Evolutionary conservation across 1,284 basidiomycete genomes (phyloP), one percentile per base, ranked within the genome.

Genomic region (Boletellus deceptivus): DNA sequence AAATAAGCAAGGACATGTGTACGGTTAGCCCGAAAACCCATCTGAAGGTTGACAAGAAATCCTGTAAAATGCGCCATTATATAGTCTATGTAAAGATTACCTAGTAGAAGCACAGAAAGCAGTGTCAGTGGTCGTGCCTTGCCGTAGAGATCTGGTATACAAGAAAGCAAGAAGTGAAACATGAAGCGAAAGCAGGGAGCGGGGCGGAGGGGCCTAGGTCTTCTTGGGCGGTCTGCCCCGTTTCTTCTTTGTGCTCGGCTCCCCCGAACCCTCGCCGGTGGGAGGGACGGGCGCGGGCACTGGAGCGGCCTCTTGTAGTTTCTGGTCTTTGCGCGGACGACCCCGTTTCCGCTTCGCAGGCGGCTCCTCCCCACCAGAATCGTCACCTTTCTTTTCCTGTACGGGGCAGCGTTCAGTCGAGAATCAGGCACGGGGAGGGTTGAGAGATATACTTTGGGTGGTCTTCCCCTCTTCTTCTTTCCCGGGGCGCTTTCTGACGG

Each of bases 191-290:
- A 61, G 41, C 48, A 51, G 18, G 16, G 46, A 38, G n/a, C 51
- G n/a, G n/a, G n/a, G n/a, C n/a, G 36, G 35, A 35, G 39, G n/a
- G 18, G 46, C 16, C 39, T 64, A 67, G 33, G 71, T 57, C 65
- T 79, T 80, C 79, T 89, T 89, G 64, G 82, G 80, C 60, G 86
- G 86, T 60, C 86, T 77, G 46, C 85, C 86, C 57, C 83, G 75
- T 73, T 82, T 89, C 78, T 76, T 84, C 79, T 82, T 86, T 52
- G 70, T 65, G 59, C 65, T 70, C 53, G 75, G 56, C 61, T 80
- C 80, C 45, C 62, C 67, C 35, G 62, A 63, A 46, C 65, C 64
- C 48, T 79, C 79, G 29, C 63, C 74, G 57, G 68, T 59, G 9
- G 67, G 67, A 31, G 72, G 71, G 50, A 71, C 74, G 40, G 72